phyloP scores from a whole-genome alignment of 352 stramenopile species.

The Globisporangium ultimum region DNA sequence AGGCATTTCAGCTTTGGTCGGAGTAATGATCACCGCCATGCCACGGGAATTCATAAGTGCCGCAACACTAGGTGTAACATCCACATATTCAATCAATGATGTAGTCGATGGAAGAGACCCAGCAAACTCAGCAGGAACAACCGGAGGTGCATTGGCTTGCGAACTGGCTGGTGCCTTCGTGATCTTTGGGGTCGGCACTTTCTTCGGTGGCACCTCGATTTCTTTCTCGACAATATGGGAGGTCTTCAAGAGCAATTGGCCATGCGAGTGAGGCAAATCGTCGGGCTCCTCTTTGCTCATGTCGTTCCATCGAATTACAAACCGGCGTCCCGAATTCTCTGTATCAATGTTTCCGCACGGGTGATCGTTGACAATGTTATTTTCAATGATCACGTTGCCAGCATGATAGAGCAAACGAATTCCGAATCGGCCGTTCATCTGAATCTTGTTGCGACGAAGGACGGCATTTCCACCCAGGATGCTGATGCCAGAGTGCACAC shows the following conservation, averaged over 20 bases:
- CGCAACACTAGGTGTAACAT: too few relatives aligned
- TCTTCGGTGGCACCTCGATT: conserved; percentile 4
- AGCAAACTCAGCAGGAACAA: neutral
- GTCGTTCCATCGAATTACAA: conserved; percentile 76
- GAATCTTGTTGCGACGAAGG: conserved; percentile 59
- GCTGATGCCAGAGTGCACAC: conserved; percentile 57
- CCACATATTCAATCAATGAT: too few relatives aligned
- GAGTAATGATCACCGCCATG: too few relatives aligned
- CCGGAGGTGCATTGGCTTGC: too few relatives aligned
- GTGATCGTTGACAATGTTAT: conserved; percentile 66
- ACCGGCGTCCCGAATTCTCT: conserved; percentile 70
- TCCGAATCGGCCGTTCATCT: conserved; percentile 65
- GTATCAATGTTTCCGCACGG: conserved; percentile 70
- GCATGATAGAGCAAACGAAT: conserved; percentile 70
- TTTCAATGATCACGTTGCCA: conserved; percentile 67
- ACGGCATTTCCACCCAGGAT: conserved; percentile 57
- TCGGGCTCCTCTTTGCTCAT: conserved; percentile 60
- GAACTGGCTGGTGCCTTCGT: neutral
- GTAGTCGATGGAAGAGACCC: neutral
- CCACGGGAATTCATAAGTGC: too few relatives aligned
- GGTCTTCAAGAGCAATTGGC: conserved; percentile 39
- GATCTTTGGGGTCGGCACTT: neutral
- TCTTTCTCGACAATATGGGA: conserved; percentile 29
- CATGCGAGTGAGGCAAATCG: conserved; percentile 55
- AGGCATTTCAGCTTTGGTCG: too few relatives aligned